Base-by-base conservation (phyloP, 495 filamentous ascomycete species). In the Annulohypoxylon maeteangense region DNA sequence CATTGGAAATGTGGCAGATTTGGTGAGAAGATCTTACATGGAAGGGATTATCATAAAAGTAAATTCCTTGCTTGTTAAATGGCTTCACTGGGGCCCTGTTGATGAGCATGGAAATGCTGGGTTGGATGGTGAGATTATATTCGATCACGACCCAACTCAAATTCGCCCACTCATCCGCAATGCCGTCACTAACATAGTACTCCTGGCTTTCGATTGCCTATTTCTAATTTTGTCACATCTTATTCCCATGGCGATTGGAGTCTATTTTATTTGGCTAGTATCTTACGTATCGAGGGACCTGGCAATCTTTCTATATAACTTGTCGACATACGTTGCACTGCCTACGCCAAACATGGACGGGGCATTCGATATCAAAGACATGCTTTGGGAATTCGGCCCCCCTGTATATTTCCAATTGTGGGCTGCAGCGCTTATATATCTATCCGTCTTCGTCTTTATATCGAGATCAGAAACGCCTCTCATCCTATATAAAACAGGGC, bases 381-480 rank as follows among this genome's bases (percentile, higher is more conserved):
- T 76, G 7, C 45, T 70, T 44, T 54, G 57, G 51, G 74, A 71
- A 20, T 74, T 55, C 40, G 71, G 67, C 0, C 32, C 62, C 7
- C 74, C 74, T 1, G 29, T 32, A 14, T 16, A 50, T 1, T 8
- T 74, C 31, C 74, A 76, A 47, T 16, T 74, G 11, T 63, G 44
- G 31, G 16, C 51, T 12, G 61, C 72, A 23, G 57, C 67, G 14
- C 38, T 74, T 12, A 29, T 74, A 12, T 70, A 68, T 40, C 38
- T 76, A 6, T 55, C 12, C 12, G 65, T 63, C 7, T 72, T 72
- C 31, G 18, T 76, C 11, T 72, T 58, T 34, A 62, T 74, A 54
- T 61, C 75, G 23, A 67, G 63, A 32, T 25, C 68, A 7, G 66
- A 74, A 32, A 69, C 22, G 2, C 65, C 60, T 5, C 7, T 58